Base-by-base conservation (phyloP, 768 basidiomycete species). In the Lactarius deliciosus region DNA sequence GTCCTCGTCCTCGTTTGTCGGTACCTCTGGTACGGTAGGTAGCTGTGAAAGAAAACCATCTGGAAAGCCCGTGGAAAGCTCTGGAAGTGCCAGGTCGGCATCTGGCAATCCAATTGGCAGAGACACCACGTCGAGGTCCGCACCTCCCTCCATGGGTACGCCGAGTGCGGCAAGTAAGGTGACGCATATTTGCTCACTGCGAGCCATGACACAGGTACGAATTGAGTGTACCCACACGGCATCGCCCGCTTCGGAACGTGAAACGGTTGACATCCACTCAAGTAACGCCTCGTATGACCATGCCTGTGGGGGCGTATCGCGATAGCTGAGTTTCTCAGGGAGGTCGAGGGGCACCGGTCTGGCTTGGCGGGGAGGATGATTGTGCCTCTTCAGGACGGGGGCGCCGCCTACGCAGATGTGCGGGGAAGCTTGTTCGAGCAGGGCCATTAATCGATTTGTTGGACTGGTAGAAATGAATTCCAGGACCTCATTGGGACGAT, bases 341-440 rank as follows among this genome's bases (percentile, higher is more conserved):
- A 34, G 13, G 56, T 22, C 50, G 47, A 25, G 36, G 18, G 32
- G 5, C 22, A 30, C 18, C 5, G 11, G 30, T n/a, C 20, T 59
- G 38, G 20, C n/a, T 18, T 15, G 41, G 25, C 20, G 41, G 4
- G 18, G n/a, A 18, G 20, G 36, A 38, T n/a, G 50, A 16, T 20
- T 34, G 56, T 34, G n/a, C 16, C 11, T 53, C 57, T 15, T 62
- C 57, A 28, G 56, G 22, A 10, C 25, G 43, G 22, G 34, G 60
- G 18, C 61, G 60, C 13, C 50, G 59, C 40, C 65, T 64, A 34
- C 63, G 65, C 2, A 69, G 45, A 60, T 71, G 60, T 8, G 45
- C 13, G n/a, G 70, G 68, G 53, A 71, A 71, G 70, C 68, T 38
- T 69, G 70, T 56, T 71, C 69, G 20, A 71, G 38, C 22, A 71